These are phyloP conservation scores for Fusarium floridanum DNA, from an alignment of 2,329 filamentous ascomycete species.

Conservation along the genomic window DNA sequence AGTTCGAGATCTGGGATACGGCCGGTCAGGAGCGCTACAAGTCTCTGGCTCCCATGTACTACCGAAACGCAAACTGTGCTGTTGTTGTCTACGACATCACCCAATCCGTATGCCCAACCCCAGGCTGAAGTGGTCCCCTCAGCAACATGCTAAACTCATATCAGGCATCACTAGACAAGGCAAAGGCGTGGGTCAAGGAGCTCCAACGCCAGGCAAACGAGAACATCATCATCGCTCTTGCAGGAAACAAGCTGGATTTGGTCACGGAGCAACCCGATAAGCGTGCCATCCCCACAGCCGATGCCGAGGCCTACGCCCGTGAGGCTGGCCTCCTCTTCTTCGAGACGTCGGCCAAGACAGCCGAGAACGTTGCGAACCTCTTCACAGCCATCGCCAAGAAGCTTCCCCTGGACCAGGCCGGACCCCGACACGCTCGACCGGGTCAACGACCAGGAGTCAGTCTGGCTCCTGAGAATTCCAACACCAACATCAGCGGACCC, in stretches of 20 bases:
- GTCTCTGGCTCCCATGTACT: slow-evolving; percentile 99
- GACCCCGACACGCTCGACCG: slow-evolving; percentile 85
- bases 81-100: slow-evolving; percentile 99
- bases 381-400: slow-evolving; percentile 99
- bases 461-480: slow-evolving; percentile 67
- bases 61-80: slow-evolving; percentile 98
- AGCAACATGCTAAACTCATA: slow-evolving; percentile 26
- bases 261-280: slow-evolving; percentile 96
- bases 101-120: slow-evolving; percentile 81
- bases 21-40: slow-evolving; percentile 99
- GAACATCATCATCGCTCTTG: slow-evolving; percentile 98
- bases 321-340: slow-evolving; percentile 97
- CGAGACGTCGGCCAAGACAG: slow-evolving; percentile 97
- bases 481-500: slow-evolving; percentile 67
- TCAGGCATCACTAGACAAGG: slow-evolving; percentile 96
- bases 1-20: slow-evolving; percentile 99
- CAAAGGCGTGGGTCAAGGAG: slow-evolving; percentile 99
- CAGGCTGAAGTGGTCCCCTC: neutral
- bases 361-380: slow-evolving; percentile 93
- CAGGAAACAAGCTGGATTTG: slow-evolving; percentile 97
- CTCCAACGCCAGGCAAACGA: slow-evolving; percentile 98
- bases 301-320: slow-evolving; percentile 94
- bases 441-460: slow-evolving; percentile 72
- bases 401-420: slow-evolving; percentile 93
- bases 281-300: slow-evolving; percentile 87